These are phyloP conservation scores for Claviceps spartinae DNA, from an alignment of 2,329 filamentous ascomycete genomes.

Conservation along the genomic window DNA sequence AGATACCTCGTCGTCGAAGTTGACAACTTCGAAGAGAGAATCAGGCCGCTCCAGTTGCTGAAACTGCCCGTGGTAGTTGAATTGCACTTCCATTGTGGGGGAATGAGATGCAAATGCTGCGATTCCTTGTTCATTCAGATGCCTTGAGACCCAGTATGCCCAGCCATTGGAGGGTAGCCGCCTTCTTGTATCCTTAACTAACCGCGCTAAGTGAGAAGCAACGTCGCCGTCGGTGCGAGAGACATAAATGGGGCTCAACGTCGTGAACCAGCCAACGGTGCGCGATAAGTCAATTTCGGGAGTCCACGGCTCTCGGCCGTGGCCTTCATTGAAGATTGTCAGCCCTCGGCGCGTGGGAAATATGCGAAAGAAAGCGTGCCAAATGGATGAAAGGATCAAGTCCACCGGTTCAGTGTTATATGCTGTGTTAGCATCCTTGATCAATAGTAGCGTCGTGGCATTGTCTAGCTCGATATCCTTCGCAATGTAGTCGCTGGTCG, in stretches of 20 bases:
- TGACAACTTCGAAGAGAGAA: conserved; percentile 6
- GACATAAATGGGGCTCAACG: conserved; percentile 16
- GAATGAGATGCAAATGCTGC: conserved; percentile 1
- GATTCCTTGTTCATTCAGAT: background rate
- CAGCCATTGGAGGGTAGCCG: conserved; percentile 1
- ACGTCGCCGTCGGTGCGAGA: background rate
- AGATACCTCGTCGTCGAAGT: conserved; percentile 5
- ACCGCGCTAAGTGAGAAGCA: background rate
- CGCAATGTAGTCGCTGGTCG: conserved; percentile 1
- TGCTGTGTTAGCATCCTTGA: conserved; percentile 9
- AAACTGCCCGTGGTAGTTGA: conserved; percentile 8
- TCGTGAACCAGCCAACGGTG: conserved; percentile 27
- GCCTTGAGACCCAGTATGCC: conserved; percentile 1
- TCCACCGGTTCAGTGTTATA: conserved; percentile 20
- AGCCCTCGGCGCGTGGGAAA: conserved; percentile 17
- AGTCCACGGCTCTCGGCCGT: conserved; percentile 19
- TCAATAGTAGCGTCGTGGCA: conserved; percentile 2
- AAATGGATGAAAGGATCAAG: conserved; percentile 17
- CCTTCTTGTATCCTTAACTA: conserved; percentile 1
- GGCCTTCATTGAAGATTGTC: conserved; percentile 14
- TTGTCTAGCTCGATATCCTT: conserved; percentile 1
- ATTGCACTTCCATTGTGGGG: conserved; percentile 4
- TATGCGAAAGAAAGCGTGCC: conserved; percentile 14
- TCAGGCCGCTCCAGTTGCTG: conserved; percentile 9
- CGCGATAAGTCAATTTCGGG: conserved; percentile 15